These are phyloP conservation scores for Leccinum ambiguum DNA, from an alignment of 1,284 basidiomycete genomes.

Conservation along the genomic window DNA sequence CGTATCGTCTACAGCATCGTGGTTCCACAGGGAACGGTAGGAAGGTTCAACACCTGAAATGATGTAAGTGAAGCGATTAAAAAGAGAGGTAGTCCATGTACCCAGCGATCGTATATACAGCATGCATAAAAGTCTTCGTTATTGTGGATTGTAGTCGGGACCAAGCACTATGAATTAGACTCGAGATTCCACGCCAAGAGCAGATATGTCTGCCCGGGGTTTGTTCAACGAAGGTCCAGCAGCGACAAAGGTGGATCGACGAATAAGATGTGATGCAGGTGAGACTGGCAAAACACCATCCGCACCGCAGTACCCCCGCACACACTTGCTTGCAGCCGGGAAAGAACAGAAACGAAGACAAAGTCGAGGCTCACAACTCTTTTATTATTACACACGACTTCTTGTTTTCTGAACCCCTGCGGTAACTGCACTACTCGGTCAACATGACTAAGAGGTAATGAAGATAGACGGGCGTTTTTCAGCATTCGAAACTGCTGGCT, in stretches of 20 bases:
- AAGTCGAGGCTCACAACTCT: too few species aligned
- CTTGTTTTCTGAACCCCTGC: too few species aligned
- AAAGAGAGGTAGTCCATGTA: conserved; percentile 11
- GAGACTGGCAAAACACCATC: conserved; percentile 33
- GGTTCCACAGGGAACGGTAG: conserved; percentile 6
- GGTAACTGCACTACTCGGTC: too few species aligned
- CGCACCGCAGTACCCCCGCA: too few species aligned
- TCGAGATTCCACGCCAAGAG: conserved; percentile 64
- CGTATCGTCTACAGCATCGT: conserved; percentile 7
- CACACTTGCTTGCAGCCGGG: too few species aligned
- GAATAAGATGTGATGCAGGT: conserved; percentile 64
- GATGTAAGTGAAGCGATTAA: conserved; percentile 10
- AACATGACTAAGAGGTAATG: too few species aligned
- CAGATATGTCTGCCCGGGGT: conserved; percentile 63
- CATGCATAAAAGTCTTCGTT: conserved; percentile 12
- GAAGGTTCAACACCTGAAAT: conserved; percentile 15
- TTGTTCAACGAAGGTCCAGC: conserved; percentile 63
- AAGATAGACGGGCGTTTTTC: too few species aligned
- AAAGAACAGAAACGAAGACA: too few species aligned
- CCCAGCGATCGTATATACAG: conserved; percentile 21
- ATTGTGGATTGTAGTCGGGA: conserved; percentile 32
- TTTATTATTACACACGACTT: too few species aligned
- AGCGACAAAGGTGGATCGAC: conserved; percentile 71
- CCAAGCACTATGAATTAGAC: conserved; percentile 41
- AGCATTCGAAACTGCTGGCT: too few species aligned